phyloP scores from a whole-genome alignment of 2,329 filamentous ascomycete genomes.

The Alternaria triticina region DNA sequence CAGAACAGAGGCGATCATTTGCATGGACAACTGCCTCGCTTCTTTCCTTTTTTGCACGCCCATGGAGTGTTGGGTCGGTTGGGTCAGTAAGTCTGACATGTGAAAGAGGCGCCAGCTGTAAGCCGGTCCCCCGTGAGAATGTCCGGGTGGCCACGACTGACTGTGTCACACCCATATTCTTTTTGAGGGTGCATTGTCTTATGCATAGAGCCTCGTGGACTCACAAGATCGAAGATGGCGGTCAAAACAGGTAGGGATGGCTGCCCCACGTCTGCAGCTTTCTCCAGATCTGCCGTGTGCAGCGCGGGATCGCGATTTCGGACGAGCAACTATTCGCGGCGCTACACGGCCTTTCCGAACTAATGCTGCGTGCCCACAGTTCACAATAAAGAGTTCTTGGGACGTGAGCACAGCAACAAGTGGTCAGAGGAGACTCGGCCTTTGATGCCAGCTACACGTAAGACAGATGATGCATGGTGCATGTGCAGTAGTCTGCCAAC shows the following conservation, averaged over 20 bases:
- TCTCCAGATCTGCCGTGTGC: slow-evolving; percentile 7
- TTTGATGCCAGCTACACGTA: background rate
- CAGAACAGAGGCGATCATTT: background rate
- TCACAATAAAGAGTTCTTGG: background rate
- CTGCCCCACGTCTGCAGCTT: slow-evolving; percentile 18
- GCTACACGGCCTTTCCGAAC: background rate
- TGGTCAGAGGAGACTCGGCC: background rate
- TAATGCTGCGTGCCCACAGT: background rate
- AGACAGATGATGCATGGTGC: background rate
- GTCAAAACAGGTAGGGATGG: slow-evolving; percentile 8
- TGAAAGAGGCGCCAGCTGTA: slow-evolving; percentile 8
- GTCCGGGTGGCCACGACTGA: background rate
- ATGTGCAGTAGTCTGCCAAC: slow-evolving; percentile 11
- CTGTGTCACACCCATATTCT: slow-evolving; percentile 3
- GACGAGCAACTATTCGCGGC: background rate
- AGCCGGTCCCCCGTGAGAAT: background rate
- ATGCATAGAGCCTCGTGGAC: slow-evolving; percentile 26
- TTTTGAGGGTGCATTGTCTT: slow-evolving; percentile 1
- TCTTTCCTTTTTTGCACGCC: background rate
- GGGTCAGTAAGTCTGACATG: slow-evolving; percentile 5
- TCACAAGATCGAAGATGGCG: slow-evolving; percentile 6
- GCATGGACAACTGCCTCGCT: background rate
- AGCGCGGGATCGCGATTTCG: slow-evolving; percentile 4
- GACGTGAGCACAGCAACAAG: background rate
- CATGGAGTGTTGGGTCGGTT: background rate